Percentiles rank a stretch among this genome's conserved stretches.
These are phyloP conservation scores for Paecilomyces fulvus DNA, from an alignment of 2,329 filamentous ascomycete genomes.

Conservation along the genomic window DNA sequence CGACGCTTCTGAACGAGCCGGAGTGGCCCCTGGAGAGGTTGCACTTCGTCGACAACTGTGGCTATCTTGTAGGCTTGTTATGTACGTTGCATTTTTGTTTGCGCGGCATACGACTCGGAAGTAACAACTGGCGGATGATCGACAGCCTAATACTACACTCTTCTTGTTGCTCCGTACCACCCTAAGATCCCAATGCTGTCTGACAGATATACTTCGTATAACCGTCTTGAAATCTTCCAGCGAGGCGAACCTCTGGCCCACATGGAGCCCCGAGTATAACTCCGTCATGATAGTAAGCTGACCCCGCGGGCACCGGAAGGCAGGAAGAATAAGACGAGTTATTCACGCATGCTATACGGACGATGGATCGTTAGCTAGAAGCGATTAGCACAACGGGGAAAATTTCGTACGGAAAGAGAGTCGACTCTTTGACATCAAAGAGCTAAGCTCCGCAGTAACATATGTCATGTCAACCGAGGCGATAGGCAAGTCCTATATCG, in stretches of 20 bases:
- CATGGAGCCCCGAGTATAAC: conserved; percentile 31
- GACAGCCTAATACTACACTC: conserved; percentile 33
- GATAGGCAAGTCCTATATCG: background rate
- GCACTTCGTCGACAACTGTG: conserved; percentile 28
- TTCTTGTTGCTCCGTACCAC: conserved; percentile 34
- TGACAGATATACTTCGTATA: conserved; percentile 32
- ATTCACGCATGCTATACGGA: background rate
- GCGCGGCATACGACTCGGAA: conserved; percentile 34
- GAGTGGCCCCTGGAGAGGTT: conserved; percentile 20
- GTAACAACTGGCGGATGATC: conserved; percentile 29
- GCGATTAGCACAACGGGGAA: background rate
- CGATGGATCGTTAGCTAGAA: background rate
- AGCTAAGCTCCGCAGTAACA: background rate
- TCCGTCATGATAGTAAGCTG: conserved; percentile 20
- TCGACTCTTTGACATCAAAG: background rate
- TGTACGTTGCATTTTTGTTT: conserved; percentile 33
- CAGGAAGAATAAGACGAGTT: background rate
- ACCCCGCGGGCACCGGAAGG: background rate
- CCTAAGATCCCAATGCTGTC: conserved; percentile 33
- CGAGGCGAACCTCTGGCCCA: conserved; percentile 30
- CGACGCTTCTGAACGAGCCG: conserved; percentile 32
- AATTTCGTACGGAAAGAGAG: background rate
- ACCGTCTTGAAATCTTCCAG: conserved; percentile 32
- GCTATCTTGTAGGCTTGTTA: conserved; percentile 31
- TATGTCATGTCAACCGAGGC: background rate